Evolutionary conservation across 1,139 yeast species (phyloP).

Genomic region (Suhomyces terraborum): DNA sequence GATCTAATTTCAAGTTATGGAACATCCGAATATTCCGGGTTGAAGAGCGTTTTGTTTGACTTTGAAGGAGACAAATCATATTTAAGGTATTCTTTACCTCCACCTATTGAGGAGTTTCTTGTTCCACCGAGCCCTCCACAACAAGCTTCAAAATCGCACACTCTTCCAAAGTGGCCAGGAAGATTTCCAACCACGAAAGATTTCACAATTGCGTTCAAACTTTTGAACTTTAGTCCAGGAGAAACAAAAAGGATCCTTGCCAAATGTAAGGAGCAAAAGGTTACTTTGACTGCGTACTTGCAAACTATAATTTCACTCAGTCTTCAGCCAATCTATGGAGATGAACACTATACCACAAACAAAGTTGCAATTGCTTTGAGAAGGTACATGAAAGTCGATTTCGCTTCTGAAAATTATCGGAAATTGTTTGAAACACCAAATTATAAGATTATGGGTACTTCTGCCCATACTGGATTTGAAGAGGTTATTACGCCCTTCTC

Average conservation of each 20-base stretch:
- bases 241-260: conserved; percentile 28
- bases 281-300: conserved; percentile 41
- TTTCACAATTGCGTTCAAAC: conserved; percentile 32
- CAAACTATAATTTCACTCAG: conserved; percentile 29
- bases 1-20: conserved; percentile 20
- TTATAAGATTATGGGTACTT: conserved; percentile 36
- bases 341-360: conserved; percentile 26
- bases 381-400: conserved; percentile 25
- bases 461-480: conserved; percentile 37
- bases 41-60: conserved; percentile 25
- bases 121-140: conserved; percentile 13
- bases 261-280: conserved; percentile 33
- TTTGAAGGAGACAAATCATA: conserved; percentile 21
- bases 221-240: conserved; percentile 30
- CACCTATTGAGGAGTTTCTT: conserved; percentile 35
- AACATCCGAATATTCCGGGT: conserved; percentile 10
- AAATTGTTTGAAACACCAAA: conserved; percentile 20
- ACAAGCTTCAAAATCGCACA: background rate
- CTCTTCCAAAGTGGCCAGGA: conserved; percentile 36
- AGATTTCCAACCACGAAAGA: conserved; percentile 27
- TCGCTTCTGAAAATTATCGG: conserved; percentile 22
- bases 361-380: conserved; percentile 41
- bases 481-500: conserved; percentile 34
- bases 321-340: conserved; percentile 33
- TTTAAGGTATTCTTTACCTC: conserved; percentile 34